Evolutionary conservation across 768 basidiomycete genomes (phyloP).

Genomic region (Leccinum subgranulosum): DNA sequence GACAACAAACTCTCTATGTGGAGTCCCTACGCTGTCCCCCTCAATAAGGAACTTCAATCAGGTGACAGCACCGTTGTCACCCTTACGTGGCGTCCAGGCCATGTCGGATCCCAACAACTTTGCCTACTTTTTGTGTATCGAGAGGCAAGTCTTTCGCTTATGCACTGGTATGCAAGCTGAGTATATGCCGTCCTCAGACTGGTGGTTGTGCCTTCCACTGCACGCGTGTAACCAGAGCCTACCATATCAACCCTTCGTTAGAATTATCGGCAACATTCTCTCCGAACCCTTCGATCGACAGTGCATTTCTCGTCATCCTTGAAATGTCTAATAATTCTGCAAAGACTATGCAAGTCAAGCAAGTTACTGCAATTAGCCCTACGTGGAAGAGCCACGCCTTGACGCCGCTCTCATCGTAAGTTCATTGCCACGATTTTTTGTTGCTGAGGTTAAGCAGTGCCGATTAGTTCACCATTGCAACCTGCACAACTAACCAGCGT

Average conservation of each 20-base stretch:
- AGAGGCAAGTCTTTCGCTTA: slow-evolving; percentile 39
- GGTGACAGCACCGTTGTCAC: slow-evolving; percentile 51
- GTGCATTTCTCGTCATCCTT: slow-evolving; percentile 51
- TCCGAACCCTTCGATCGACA: slow-evolving; percentile 48
- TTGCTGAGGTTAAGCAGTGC: slow-evolving; percentile 3
- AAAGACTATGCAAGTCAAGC: slow-evolving; percentile 45
- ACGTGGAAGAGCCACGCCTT: slow-evolving; percentile 56
- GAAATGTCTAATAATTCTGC: slow-evolving; percentile 53
- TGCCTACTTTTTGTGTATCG: slow-evolving; percentile 66
- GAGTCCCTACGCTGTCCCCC: slow-evolving; percentile 45
- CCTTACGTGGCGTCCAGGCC: slow-evolving; percentile 51
- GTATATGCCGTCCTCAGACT: slow-evolving; percentile 33
- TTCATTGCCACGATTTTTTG: slow-evolving; percentile 3
- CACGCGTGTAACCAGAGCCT: slow-evolving; percentile 49
- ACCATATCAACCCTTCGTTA: slow-evolving; percentile 61
- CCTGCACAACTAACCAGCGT: slow-evolving; percentile 49
- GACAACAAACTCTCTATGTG: slow-evolving; percentile 50
- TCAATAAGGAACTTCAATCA: slow-evolving; percentile 39
- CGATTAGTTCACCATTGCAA: slow-evolving; percentile 40
- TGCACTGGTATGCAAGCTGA: background rate
- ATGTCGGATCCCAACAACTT: slow-evolving; percentile 48
- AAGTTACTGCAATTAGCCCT: slow-evolving; percentile 66
- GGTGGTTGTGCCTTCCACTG: slow-evolving; percentile 53
- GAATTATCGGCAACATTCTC: slow-evolving; percentile 47
- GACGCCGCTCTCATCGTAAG: slow-evolving; percentile 43